Conservation (phyloP, 2,329 filamentous ascomycete species). For the Lasiodiplodia sp. region DNA sequence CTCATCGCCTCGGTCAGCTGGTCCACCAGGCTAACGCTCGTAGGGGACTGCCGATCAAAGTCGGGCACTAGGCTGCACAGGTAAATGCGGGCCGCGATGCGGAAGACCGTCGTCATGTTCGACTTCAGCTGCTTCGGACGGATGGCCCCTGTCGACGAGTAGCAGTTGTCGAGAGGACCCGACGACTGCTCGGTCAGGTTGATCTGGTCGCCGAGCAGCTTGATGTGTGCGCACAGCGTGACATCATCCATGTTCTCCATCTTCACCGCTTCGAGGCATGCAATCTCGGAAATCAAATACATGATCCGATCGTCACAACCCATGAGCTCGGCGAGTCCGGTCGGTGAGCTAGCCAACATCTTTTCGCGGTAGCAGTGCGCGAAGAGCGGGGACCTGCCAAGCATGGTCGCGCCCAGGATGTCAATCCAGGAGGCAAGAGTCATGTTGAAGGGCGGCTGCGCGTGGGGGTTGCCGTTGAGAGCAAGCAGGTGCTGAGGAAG, state of each 20-base stretch:
- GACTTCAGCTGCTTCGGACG: slow-evolving; percentile 82
- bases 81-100: slow-evolving; percentile 91
- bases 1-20: slow-evolving; percentile 79
- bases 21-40: slow-evolving; percentile 77
- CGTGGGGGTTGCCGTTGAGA: slow-evolving; percentile 61
- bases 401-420: slow-evolving; percentile 93
- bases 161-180: slow-evolving; percentile 58
- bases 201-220: slow-evolving; percentile 85
- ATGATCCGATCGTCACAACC: slow-evolving; percentile 97
- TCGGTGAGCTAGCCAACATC: slow-evolving; percentile 70
- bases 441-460: slow-evolving; percentile 90
- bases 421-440: slow-evolving; percentile 94
- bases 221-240: slow-evolving; percentile 86
- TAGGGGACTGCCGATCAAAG: slow-evolving; percentile 76
- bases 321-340: slow-evolving; percentile 91
- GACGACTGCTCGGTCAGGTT: slow-evolving; percentile 73
- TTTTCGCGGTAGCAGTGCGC: slow-evolving; percentile 96
- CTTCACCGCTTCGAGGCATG: slow-evolving; percentile 91
- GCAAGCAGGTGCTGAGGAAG: slow-evolving; percentile 73
- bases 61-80: slow-evolving; percentile 95
- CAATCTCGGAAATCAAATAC: slow-evolving; percentile 97
- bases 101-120: slow-evolving; percentile 91
- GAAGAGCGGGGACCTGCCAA: slow-evolving; percentile 83
- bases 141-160: slow-evolving; percentile 71
- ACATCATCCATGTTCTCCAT: slow-evolving; percentile 79